These are phyloP conservation scores for Blastomyces emzantsi DNA, from an alignment of 2,329 filamentous ascomycete species.

Conservation along the genomic window DNA sequence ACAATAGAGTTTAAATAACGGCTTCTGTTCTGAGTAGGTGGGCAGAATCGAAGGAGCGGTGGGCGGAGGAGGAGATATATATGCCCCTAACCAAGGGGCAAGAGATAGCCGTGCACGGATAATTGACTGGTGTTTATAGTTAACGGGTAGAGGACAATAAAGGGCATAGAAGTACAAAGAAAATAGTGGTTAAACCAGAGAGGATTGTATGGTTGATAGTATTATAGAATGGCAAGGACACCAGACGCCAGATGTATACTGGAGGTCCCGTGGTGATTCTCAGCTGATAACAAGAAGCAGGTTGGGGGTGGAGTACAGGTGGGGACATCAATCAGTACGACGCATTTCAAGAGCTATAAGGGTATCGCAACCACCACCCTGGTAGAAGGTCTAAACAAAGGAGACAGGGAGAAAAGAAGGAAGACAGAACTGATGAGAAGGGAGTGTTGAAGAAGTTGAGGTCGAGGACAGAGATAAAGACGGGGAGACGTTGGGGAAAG, in stretches of 20 bases:
- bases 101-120: not conserved
- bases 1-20: not conserved
- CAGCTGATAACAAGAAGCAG: not conserved
- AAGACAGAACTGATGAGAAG: not conserved
- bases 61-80: not conserved
- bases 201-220: not conserved
- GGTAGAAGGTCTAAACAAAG: not conserved
- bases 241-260: not conserved
- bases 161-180: not conserved
- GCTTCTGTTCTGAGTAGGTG: not conserved
- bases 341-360: not conserved
- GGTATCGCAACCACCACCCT: not conserved
- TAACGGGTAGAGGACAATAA: not conserved
- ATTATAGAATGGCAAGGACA: not conserved
- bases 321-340: not conserved
- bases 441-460: constrained; percentile 1
- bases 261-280: not conserved
- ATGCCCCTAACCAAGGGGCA: not conserved
- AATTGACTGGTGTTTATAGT: not conserved
- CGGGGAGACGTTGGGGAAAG: constrained; percentile 5
- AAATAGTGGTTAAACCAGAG: not conserved
- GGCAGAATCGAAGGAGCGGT: not conserved
- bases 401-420: constrained; percentile 6
- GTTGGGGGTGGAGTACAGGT: not conserved
- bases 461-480: constrained; percentile 8